Evolutionary conservation across 1,139 yeast genomes (phyloP).

Genomic region (Kodamaea ohmeri): DNA sequence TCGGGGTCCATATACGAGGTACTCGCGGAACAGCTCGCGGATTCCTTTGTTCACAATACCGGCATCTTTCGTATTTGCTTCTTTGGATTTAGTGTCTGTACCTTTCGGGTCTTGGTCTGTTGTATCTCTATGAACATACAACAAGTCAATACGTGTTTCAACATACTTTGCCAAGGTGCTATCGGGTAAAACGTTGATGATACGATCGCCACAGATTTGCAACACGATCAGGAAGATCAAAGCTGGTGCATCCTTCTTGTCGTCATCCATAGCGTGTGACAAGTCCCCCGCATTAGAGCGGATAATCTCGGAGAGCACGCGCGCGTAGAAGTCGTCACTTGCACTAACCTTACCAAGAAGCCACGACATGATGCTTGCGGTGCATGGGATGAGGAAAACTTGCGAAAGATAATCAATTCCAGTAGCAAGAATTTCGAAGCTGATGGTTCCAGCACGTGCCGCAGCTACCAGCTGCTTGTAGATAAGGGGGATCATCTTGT

Average conservation of each 20-base stretch:
- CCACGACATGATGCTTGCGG: constrained; percentile 38
- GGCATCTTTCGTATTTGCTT: no score
- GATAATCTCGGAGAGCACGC: constrained; percentile 24
- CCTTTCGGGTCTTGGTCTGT: no score
- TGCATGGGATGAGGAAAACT: constrained; percentile 40
- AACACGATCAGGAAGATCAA: constrained; percentile 27
- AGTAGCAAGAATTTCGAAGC: constrained; percentile 31
- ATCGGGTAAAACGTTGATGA: constrained; percentile 17
- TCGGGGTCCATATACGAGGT: constrained; percentile 9
- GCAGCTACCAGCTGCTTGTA: constrained; percentile 74
- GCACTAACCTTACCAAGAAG: constrained; percentile 14
- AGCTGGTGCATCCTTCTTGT: constrained; percentile 17
- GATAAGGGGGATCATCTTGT: constrained; percentile 66
- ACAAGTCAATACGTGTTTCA: constrained; percentile 14
- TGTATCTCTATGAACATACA: constrained; percentile 12
- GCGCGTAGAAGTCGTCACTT: constrained; percentile 15
- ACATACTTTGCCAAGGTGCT: constrained; percentile 18
- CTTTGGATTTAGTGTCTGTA: no score
- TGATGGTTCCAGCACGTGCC: constrained; percentile 50
- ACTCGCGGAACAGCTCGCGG: constrained; percentile 11
- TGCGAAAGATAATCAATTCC: constrained; percentile 48
- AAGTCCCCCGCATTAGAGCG: constrained; percentile 20
- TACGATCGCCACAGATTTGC: constrained; percentile 22
- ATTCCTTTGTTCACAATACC: constrained; percentile 5
- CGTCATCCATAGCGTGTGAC: constrained; percentile 14